A percentile compares a stretch with the other conserved stretches of the same genome.
Evolutionary conservation across 2,329 filamentous ascomycete species (phyloP).

Genomic region (Calonectria pseudoturangicola): DNA sequence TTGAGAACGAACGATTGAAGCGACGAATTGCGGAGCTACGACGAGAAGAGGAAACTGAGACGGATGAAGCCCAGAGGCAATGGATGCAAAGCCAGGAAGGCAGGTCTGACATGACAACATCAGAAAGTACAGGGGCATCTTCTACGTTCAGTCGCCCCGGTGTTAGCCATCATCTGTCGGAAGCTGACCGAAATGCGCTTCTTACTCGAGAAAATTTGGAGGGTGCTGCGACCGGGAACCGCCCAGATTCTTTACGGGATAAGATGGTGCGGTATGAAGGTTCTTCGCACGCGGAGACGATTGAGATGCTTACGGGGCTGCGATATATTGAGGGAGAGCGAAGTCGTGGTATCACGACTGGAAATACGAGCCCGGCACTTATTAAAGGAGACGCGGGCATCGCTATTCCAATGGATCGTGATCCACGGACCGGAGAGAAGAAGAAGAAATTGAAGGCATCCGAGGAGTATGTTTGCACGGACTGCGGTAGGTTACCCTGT

Average conservation of each 20-base stretch:
- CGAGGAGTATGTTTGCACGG: slow-evolving; percentile 95
- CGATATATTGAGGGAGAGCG: slow-evolving; percentile 92
- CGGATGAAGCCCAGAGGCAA: slow-evolving; percentile 78
- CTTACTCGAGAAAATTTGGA: slow-evolving; percentile 89
- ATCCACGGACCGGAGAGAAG: slow-evolving; percentile 82
- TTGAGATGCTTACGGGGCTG: slow-evolving; percentile 94
- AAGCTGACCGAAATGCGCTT: slow-evolving; percentile 77
- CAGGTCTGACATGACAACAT: slow-evolving; percentile 71
- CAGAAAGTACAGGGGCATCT: slow-evolving; percentile 66
- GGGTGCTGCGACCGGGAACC: slow-evolving; percentile 78
- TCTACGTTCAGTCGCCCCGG: slow-evolving; percentile 58
- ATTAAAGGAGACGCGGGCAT: slow-evolving; percentile 92
- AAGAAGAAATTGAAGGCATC: slow-evolving; percentile 90
- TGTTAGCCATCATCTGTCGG: slow-evolving; percentile 73
- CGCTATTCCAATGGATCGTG: slow-evolving; percentile 86
- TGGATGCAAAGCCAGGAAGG: slow-evolving; percentile 76
- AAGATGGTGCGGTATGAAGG: slow-evolving; percentile 90
- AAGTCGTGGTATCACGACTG: slow-evolving; percentile 90
- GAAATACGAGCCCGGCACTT: slow-evolving; percentile 85
- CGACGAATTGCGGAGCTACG: slow-evolving; percentile 90
- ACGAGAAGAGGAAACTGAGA: slow-evolving; percentile 88
- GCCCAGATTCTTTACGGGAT: slow-evolving; percentile 85
- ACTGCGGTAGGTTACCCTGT: slow-evolving; percentile 80
- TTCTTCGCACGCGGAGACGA: slow-evolving; percentile 86
- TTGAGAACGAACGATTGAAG: slow-evolving; percentile 92